Conservation (phyloP, 139 green algal species). For the Desmodesmus armatus region DNA sequence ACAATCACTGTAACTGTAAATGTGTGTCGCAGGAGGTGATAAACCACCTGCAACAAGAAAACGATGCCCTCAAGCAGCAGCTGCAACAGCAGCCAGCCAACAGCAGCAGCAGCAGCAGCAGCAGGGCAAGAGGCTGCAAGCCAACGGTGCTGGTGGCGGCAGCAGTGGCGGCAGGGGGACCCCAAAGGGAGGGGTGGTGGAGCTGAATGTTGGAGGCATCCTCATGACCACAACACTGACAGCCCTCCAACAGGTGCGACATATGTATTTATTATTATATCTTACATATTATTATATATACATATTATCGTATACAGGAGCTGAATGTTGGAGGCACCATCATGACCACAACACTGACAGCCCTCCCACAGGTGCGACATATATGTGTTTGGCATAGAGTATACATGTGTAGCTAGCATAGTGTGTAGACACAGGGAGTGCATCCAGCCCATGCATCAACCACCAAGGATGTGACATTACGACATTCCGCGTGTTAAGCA, state of each 20-base stretch:
- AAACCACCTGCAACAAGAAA: constrained; percentile 11
- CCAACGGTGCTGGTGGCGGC: not conserved
- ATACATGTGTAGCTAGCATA: no score
- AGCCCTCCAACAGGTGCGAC: constrained; percentile 12
- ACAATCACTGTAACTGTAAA: not conserved
- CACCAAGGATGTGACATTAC: no score
- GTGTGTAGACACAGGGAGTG: no score
- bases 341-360: no score
- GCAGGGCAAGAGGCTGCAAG: not conserved
- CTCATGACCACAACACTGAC: constrained; percentile 4
- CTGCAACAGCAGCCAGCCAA: not conserved
- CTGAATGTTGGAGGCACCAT: no score
- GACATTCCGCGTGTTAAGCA: no score
- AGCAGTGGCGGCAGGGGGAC: not conserved
- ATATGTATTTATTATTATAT: no score
- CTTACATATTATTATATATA: no score
- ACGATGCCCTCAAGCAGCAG: constrained; percentile 2
- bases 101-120: not conserved
- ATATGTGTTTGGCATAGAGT: no score
- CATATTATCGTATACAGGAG: no score
- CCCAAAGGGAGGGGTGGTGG: not conserved
- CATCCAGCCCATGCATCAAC: no score
- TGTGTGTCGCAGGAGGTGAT: not conserved
- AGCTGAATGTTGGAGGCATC: constrained; percentile 18
- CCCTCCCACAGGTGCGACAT: no score